Evolutionary conservation across 2,329 filamentous ascomycete species (phyloP), one percentile per base, ranked within the genome.

Genomic region (Pyricularia sp.): DNA sequence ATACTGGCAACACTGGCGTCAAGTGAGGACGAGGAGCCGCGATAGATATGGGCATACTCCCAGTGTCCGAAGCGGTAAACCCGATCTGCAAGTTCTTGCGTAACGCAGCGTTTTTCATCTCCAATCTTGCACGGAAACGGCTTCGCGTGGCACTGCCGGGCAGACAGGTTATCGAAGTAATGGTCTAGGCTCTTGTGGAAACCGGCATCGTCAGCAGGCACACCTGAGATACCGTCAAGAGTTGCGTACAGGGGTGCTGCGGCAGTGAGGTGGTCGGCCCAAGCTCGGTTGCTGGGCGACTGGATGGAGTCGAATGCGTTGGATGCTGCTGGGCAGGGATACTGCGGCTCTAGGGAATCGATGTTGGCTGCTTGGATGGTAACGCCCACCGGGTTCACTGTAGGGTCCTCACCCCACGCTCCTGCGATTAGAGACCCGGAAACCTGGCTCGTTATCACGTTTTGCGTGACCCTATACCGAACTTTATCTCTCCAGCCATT

Each of bases 91-190:
- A 88, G 80, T 0, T 79, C 77, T 73, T 88, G 87, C 2, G 85
- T 85, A 59, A 94, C 80, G 75, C 92, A 94, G 55, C 58, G 17
- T 0, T 80, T 78, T 0, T 79, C 79, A 68, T 84, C 82, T 70
- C 83, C 83, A 7, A 84, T 77, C 71, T 85, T 86, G 79, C 92
- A 94, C 0, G 92, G 92, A 0, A 94, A 80, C 0, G 90, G 86
- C 74, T 90, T 92, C 23, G 78, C 80, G 75, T 95, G 92, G 76
- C 92, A 95, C 75, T 93, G 89, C 0, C 92, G 85, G 0, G 92
- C 89, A 0, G 91, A 93, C 1, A 95, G 84, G 74, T 93, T 95
- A 76, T 95, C 92, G 74, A 89, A 95, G 80, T 95, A 95, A 77
- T 93, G 92, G 75, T 95, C 92, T 73, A 91, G 89, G 68, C 85